Percentiles rank a stretch among this genome's conserved stretches.
phyloP scores from a whole-genome alignment of 768 basidiomycete genomes.

The Hygrocybe coccinea region DNA sequence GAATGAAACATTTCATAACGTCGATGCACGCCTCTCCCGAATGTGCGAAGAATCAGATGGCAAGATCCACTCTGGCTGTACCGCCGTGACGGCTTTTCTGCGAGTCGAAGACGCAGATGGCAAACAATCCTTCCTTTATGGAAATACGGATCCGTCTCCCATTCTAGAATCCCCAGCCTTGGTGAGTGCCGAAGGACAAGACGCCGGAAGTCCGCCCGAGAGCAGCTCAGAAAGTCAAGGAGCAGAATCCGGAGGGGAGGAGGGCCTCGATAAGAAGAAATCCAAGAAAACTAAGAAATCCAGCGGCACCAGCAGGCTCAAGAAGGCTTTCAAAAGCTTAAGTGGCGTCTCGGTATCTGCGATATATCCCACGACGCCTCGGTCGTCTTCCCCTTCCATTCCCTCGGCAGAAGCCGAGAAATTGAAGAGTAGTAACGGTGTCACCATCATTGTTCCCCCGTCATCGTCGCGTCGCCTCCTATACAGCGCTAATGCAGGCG shows the following conservation, averaged over 20 bases:
- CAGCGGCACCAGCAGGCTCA: constrained; percentile 46
- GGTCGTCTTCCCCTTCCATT: constrained; percentile 32
- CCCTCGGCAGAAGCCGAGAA: constrained; percentile 20
- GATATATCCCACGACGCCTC: constrained; percentile 30
- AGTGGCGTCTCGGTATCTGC: constrained; percentile 35
- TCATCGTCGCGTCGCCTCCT: constrained; percentile 63
- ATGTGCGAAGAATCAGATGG: constrained; percentile 85
- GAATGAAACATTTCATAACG: constrained; percentile 91
- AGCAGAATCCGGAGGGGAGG: constrained; percentile 29
- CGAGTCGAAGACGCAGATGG: constrained; percentile 82
- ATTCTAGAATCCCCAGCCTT: constrained; percentile 15
- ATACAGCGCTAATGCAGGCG: constrained; percentile 95
- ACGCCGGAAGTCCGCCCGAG: constrained; percentile 34
- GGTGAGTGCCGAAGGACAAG: constrained; percentile 15
- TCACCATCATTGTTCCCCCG: constrained; percentile 42
- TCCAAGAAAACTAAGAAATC: constrained; percentile 42
- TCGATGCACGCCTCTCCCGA: constrained; percentile 76
- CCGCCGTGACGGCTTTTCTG: constrained; percentile 92
- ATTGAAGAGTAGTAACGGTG: constrained; percentile 26
- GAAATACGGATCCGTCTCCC: constrained; percentile 20
- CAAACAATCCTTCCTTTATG: constrained; percentile 53
- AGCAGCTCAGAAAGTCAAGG: constrained; percentile 43
- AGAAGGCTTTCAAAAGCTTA: constrained; percentile 51
- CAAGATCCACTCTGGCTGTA: constrained; percentile 95
- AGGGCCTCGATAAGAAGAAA: constrained; percentile 30